A percentile compares a stretch with the other conserved stretches of the same genome.
Evolutionary conservation across 208 protist species (phyloP).

Genomic region (Naegleria lovaniensis): DNA sequence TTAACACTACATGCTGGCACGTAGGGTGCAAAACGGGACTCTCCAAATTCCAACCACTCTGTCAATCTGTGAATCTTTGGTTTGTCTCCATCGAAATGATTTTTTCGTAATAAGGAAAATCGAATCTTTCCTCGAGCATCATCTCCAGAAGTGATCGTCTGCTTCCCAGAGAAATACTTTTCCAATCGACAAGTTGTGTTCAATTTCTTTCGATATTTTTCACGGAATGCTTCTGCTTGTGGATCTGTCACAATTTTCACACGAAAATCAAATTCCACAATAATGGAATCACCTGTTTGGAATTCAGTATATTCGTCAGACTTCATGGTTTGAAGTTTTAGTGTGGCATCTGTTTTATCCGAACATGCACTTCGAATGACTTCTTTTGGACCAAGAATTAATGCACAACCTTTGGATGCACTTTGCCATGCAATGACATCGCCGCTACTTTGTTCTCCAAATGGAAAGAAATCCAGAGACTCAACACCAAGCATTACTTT

Average conservation of each 20-base stretch:
- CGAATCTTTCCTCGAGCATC: background rate
- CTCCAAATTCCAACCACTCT: background rate
- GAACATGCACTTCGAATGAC: background rate
- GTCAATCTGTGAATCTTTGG: background rate
- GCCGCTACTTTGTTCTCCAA: background rate
- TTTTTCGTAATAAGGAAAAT: background rate
- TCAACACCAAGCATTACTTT: background rate
- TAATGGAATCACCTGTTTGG: background rate
- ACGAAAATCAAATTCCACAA: background rate
- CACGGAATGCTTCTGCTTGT: background rate
- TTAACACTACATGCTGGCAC: background rate
- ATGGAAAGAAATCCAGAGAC: background rate
- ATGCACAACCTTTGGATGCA: background rate
- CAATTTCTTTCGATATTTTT: too few species aligned
- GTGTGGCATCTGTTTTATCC: too few species aligned
- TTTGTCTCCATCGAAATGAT: background rate
- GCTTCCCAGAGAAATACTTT: too few species aligned
- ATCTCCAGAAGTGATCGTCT: too few species aligned
- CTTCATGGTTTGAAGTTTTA: too few species aligned
- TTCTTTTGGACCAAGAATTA: background rate
- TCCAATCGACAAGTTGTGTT: too few species aligned
- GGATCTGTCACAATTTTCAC: background rate
- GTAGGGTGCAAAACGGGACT: background rate
- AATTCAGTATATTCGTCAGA: too few species aligned
- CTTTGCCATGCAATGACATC: background rate